Base-by-base conservation (phyloP, 257 asterid genomes). In the Gentiana macrophylla region DNA sequence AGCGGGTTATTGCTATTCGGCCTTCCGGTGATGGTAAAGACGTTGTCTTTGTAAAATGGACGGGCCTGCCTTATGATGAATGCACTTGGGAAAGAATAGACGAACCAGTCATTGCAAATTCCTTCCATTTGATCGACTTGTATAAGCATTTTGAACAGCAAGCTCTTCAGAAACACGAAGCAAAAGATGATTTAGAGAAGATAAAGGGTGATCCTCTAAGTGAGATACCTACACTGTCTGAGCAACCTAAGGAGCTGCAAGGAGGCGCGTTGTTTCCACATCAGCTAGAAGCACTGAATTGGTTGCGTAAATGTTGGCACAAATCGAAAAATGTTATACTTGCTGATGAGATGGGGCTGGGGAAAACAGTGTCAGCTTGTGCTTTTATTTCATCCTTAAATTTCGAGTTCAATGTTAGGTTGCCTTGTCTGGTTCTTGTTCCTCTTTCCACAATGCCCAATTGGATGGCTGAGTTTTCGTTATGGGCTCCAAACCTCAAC, bases 321-420 rank as follows among this genome's bases (percentile, higher is more conserved):
- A 88, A 70, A 71, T 83, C 95, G 56, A 83, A 90, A 77, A 88
- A 88, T 54, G 99, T 92, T 63, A 92, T 92, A 68, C 94, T 92
- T 67, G 99, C 99, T 58, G 99, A 92, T 67, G 99, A 92, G 77
- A 92, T 92, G 99, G 99, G 99, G 63, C 91, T 92, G 53, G 99
- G 99, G 52, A 92, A 92, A 70, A 92, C 99, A 1, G 82, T 92
- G 49, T 92, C 99, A 15, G 99, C 99, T 50, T 72, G 84, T 83
- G 97, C 99, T 64, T 92, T 92, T 71, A 50, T 92, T 65, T 88
- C 94, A 12, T 78, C 99, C 10, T 61, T 92, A 52, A 83, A 88
- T 67, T 75, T 72, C 4, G 99, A 92, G 78, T 92, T 92, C 72
- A 81, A 78, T 62, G 90, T 78, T 49, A 74, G 73, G 24, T 84